Evolutionary conservation across 179 eudicot species (phyloP), one percentile per base, ranked within the genome.

Genomic region (Corrigiola litoralis): DNA sequence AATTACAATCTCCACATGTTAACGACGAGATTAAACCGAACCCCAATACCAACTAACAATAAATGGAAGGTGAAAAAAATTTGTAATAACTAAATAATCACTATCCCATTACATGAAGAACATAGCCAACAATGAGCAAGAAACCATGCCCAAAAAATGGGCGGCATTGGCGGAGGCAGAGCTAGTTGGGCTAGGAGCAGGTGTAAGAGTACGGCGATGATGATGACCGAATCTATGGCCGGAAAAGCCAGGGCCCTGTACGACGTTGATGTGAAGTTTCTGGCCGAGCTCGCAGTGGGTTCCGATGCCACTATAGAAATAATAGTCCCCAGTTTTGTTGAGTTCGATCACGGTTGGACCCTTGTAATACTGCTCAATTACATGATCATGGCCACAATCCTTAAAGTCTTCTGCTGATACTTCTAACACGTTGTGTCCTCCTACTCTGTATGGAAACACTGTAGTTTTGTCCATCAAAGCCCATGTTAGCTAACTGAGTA

Each of bases 401-500:
- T 79, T 73, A 24, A 20, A 82, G 48, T 79, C 83, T 2, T 53
- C 61, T 17, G 55, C 57, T 18, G 54, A 2, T 14, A 82, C 86
- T 77, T 82, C 77, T 29, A 76, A 17, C 50, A 82, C 75, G 32
- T 74, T 79, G 67, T 79, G 83, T 20, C 70, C 80, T 14, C 80
- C 83, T 21, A 67, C 27, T n/a, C 80, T 75, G 72, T 68, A 79
- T 50, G 83, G 83, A 51, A 79, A 79, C 38, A 79, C 83, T 79
- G 80, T 72, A 32, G 9, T 65, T 51, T 37, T 2, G 4, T 23
- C 47, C 14, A 61, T 17, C 1, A 33, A 31, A 27, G n/a, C n/a
- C n/a, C n/a, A n/a, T n/a, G n/a, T n/a, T n/a, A n/a, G n/a, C n/a
- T n/a, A n/a, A n/a, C n/a, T n/a, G n/a, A n/a, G n/a, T n/a, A n/a